Conservation (phyloP, 768 basidiomycete genomes). For the Boletus subcaerulescens region DNA sequence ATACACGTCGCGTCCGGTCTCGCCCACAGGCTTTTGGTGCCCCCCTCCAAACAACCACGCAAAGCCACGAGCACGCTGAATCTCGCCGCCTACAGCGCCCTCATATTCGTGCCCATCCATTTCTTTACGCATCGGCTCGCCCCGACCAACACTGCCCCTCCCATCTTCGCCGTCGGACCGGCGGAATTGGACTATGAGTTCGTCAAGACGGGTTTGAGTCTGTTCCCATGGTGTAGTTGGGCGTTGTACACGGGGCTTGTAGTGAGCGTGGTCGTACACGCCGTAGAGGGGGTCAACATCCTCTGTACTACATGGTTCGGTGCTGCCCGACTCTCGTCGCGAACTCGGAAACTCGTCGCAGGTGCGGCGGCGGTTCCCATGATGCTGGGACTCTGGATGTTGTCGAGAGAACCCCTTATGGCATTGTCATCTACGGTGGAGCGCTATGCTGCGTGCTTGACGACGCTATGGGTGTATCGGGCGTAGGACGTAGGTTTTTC, state of each 20-base stretch:
- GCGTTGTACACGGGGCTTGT: constrained; percentile 63
- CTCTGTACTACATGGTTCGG: constrained; percentile 48
- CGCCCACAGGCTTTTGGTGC: constrained; percentile 55
- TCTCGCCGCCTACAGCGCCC: constrained; percentile 59
- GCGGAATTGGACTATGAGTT: constrained; percentile 81
- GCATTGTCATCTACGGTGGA: constrained; percentile 47
- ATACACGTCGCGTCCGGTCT: constrained; percentile 59
- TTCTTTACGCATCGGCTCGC: constrained; percentile 64
- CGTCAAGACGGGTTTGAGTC: constrained; percentile 66
- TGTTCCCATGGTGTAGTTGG: constrained; percentile 62
- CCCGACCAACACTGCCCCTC: constrained; percentile 42
- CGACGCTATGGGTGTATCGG: constrained; percentile 46
- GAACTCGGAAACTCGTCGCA: constrained; percentile 29
- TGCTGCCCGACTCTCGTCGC: constrained; percentile 7
- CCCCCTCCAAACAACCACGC: constrained; percentile 29
- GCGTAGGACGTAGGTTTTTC: constrained; percentile 20
- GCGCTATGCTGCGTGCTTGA: constrained; percentile 44
- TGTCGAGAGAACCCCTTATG: constrained; percentile 59
- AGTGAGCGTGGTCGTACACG: constrained; percentile 53
- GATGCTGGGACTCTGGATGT: constrained; percentile 49
- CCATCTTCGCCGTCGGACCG: constrained; percentile 50
- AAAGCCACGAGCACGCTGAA: constrained; percentile 46
- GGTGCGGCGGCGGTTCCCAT: constrained; percentile 47
- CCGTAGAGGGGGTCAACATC: constrained; percentile 55
- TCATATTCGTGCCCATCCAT: constrained; percentile 67